These are phyloP conservation scores for Nannochloris sp. DNA, from an alignment of 139 green algal genomes.

Conservation along the genomic window DNA sequence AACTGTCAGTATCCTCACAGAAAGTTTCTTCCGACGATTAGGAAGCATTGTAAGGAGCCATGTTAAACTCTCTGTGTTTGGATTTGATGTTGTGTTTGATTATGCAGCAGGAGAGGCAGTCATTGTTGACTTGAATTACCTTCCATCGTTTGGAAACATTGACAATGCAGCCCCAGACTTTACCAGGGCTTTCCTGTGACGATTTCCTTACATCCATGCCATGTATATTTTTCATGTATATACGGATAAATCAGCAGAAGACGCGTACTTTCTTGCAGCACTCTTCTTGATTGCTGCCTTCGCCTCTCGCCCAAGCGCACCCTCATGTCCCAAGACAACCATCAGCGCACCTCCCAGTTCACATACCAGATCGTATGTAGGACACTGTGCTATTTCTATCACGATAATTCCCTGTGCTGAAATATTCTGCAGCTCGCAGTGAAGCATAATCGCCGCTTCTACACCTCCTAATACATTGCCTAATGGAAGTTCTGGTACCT, in stretches of 20 bases:
- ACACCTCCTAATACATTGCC: background rate
- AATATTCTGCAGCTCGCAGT: background rate
- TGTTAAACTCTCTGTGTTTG: slow-evolving; percentile 61
- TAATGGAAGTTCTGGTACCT: background rate
- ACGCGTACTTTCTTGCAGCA: background rate
- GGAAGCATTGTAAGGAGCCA: slow-evolving; percentile 23
- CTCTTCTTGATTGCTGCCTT: background rate
- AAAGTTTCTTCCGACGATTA: slow-evolving; percentile 25
- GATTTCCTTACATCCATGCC: no score
- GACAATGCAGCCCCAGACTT: slow-evolving; percentile 21
- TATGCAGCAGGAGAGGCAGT: slow-evolving; percentile 24
- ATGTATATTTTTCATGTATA: background rate
- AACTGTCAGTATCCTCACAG: slow-evolving; percentile 7
- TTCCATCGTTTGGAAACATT: slow-evolving; percentile 50
- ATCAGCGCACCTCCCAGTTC: no score
- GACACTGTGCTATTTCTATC: background rate
- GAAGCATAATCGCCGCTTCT: background rate
- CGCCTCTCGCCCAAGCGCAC: background rate
- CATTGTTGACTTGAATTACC: slow-evolving; percentile 69
- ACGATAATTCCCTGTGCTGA: background rate
- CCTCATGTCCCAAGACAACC: background rate
- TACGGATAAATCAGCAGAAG: slow-evolving; percentile 5
- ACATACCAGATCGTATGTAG: background rate
- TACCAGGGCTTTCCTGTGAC: slow-evolving; percentile 5
- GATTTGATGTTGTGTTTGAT: slow-evolving; percentile 54